Evolutionary conservation across 345 rosid genomes (phyloP), one percentile per base, ranked within the genome.

Genomic region (Melaleuca quinquenervia): DNA sequence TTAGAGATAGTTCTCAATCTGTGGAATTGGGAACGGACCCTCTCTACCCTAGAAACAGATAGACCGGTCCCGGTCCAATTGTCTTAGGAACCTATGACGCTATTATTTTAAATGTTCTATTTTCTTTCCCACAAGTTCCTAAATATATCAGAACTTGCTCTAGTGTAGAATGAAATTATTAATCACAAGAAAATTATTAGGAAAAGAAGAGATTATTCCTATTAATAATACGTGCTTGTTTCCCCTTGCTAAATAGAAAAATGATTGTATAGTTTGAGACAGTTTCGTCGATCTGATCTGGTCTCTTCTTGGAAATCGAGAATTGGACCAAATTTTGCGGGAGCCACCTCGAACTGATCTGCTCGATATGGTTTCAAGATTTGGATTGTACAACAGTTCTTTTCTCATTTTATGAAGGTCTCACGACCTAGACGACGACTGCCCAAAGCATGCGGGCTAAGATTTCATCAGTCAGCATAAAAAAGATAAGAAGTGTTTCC

Each of bases 21-120:
- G 4, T 0, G 0, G 5, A n/a, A 6, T 0, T 0, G 8, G 6
- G 27, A 58, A n/a, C n/a, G 13, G 18, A 0, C 2, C 8, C 11
- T 12, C 6, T n/a, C 70, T 8, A 58, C 18, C 70, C 2, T 13
- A 58, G 1, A 58, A 27, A 2, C 0, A 8, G 21, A 27, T 3
- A 0, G 5, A 1, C 3, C 0, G 1, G 36, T 60, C 15, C 0
- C 0, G 1, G 15, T 14, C 9, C 0, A 3, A 1, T 3, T 29
- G 1, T 13, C 74, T 0, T 0, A 9, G 41, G 6, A 60, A 60
- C 2, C 14, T 1, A 1, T 60, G 41, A 4, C 11, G 7, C 27
- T 13, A 26, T 60, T 60, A 2, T 27, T 18, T 27, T 27, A 41
- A 41, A 41, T 41, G 41, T 62, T 18, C 32, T 51, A 51, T 51